Evolutionary conservation across 768 basidiomycete species (phyloP), one percentile per base, ranked within the genome.

Genomic region (Cystofilobasidium macerans): DNA sequence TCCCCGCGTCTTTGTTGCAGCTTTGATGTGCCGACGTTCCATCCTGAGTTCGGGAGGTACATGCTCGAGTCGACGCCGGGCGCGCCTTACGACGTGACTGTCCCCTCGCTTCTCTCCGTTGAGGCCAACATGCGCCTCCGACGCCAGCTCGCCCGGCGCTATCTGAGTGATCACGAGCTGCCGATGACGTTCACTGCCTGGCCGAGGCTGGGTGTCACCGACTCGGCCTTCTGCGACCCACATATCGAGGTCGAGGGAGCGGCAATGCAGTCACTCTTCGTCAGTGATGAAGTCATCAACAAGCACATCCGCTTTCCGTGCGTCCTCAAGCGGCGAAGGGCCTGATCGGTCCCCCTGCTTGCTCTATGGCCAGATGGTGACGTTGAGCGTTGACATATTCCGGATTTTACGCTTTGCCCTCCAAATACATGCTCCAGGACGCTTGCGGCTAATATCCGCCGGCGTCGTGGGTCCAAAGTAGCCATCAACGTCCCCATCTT

Each of bases 51-150:
- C 78, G 95, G 95, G 45, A 83, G 93, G 43, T 98, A 89, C 79
- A 99, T 99, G 95, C 82, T 99, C 61, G 95, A 99, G 75, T 91
- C 91, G 3, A 99, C 94, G 0, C 95, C 95, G 0, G 95, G 95
- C 2, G 84, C 86, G 57, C 95, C 95, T 2, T 98, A 97, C 78
- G 87, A 89, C 7, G 91, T 89, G 13, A 86, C 83, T 20, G 83
- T 98, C 45, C 80, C 81, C 30, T 91, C 94, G 75, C 81, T 98
- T 24, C 80, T 98, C 42, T 83, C 86, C 7, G 93, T 99, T 7
- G 94, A 99, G 78, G 78, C 80, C 56, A 92, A 98, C 76, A 99
- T 99, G 95, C 85, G 87, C 53, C 89, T 90, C 75, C 82, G 92
- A 72, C 89, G 95, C 42, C 81, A 80, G 69, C 82, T 98, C 53